These are phyloP conservation scores for Pelargonium australe DNA, from an alignment of 441 rosid genomes.

Conservation along the genomic window DNA sequence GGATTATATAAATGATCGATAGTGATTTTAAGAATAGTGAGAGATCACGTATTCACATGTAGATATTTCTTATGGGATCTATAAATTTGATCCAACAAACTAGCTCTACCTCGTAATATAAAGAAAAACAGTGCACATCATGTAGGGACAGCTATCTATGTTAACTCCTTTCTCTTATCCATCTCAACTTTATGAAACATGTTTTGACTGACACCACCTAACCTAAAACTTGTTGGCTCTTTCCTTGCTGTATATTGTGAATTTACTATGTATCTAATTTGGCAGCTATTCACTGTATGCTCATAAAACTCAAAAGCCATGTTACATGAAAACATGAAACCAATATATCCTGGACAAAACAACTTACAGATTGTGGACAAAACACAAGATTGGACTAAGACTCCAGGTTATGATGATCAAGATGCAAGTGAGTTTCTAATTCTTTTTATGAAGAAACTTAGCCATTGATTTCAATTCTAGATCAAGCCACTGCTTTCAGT, in stretches of 20 bases:
- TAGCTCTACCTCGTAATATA: background rate
- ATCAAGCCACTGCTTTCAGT: background rate
- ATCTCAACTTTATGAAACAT: background rate
- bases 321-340: background rate
- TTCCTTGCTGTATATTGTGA: background rate
- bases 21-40: too few species aligned
- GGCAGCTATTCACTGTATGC: background rate
- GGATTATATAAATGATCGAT: too few species aligned
- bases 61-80: too few species aligned
- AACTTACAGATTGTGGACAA: background rate
- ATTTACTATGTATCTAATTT: background rate
- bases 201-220: conserved; percentile 6
- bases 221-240: conserved; percentile 3
- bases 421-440: background rate
- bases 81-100: background rate
- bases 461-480: background rate
- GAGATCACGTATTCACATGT: too few species aligned
- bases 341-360: background rate
- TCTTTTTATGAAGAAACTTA: background rate
- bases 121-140: background rate
- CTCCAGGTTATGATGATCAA: background rate
- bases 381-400: background rate
- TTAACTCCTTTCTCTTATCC: background rate
- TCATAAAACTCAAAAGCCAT: background rate
- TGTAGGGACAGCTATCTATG: background rate